Percentiles rank a stretch among this genome's conserved stretches.
Evolutionary conservation across 75 land plant species (phyloP).

Genomic region (Selaginella tamariscina): DNA sequence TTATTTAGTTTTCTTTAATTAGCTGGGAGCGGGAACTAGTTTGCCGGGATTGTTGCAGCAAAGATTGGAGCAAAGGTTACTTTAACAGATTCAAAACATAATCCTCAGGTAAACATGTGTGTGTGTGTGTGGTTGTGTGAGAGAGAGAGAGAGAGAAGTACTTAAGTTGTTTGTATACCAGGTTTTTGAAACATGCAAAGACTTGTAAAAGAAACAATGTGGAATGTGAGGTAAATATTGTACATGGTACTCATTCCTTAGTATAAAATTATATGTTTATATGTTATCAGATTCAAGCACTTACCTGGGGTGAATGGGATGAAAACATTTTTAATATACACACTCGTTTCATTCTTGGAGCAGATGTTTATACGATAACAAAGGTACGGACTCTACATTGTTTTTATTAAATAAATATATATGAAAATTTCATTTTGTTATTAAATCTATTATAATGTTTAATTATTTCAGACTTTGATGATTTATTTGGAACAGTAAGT

Average conservation of each 20-base stretch:
- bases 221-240: slow-evolving; percentile 46
- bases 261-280: neutral
- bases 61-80: slow-evolving; percentile 74
- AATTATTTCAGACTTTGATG: slow-evolving; percentile 55
- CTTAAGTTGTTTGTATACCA: slow-evolving; percentile 17
- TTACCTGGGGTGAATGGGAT: slow-evolving; percentile 96
- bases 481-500: slow-evolving; percentile 82
- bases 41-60: slow-evolving; percentile 90
- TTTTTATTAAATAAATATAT: too few species aligned
- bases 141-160: slow-evolving; percentile 1
- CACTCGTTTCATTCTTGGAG: slow-evolving; percentile 73
- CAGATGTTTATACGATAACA: slow-evolving; percentile 86
- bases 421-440: neutral
- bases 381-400: slow-evolving; percentile 43
- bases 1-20: neutral
- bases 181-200: slow-evolving; percentile 79
- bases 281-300: slow-evolving; percentile 45
- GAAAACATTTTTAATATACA: slow-evolving; percentile 30
- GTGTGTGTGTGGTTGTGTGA: slow-evolving; percentile 13
- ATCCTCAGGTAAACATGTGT: slow-evolving; percentile 39
- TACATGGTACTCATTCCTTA: neutral
- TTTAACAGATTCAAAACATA: slow-evolving; percentile 48
- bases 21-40: slow-evolving; percentile 96
- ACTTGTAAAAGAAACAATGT: slow-evolving; percentile 62
- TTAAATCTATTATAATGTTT: neutral